Evolutionary conservation across 75 land plant species (phyloP).

Genomic region (Selaginella tamariscina): DNA sequence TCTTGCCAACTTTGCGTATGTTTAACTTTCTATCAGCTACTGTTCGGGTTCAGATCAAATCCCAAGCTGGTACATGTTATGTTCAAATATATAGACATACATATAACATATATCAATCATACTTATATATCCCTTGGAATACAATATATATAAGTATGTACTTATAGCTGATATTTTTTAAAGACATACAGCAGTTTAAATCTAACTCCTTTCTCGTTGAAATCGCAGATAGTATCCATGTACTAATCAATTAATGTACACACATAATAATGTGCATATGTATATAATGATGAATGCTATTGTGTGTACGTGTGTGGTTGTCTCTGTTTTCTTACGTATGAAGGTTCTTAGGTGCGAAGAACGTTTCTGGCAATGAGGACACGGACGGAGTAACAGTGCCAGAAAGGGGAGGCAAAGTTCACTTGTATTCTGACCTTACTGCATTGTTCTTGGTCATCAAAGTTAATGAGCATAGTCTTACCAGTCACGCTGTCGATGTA

Average conservation of each 20-base stretch:
- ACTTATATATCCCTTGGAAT: no score
- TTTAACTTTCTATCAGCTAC: conserved; percentile 44
- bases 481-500: conserved; percentile 49
- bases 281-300: no score
- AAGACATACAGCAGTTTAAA: no score
- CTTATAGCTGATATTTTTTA: no score
- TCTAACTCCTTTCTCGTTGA: no score
- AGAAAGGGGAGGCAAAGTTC: conserved; percentile 37
- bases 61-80: no score
- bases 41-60: not conserved
- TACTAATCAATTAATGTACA: no score
- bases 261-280: no score
- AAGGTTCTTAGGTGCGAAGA: not conserved
- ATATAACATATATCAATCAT: no score
- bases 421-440: conserved; percentile 53
- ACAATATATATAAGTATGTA: no score
- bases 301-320: not conserved
- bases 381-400: conserved; percentile 25
- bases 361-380: not conserved
- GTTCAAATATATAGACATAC: no score
- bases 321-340: not conserved
- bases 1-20: conserved; percentile 64
- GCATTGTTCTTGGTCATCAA: conserved; percentile 44
- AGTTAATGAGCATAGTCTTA: conserved; percentile 28
- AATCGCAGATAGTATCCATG: no score